phyloP scores from a whole-genome alignment of 352 stramenopile genomes.

The Pythium vanterpoolii region DNA sequence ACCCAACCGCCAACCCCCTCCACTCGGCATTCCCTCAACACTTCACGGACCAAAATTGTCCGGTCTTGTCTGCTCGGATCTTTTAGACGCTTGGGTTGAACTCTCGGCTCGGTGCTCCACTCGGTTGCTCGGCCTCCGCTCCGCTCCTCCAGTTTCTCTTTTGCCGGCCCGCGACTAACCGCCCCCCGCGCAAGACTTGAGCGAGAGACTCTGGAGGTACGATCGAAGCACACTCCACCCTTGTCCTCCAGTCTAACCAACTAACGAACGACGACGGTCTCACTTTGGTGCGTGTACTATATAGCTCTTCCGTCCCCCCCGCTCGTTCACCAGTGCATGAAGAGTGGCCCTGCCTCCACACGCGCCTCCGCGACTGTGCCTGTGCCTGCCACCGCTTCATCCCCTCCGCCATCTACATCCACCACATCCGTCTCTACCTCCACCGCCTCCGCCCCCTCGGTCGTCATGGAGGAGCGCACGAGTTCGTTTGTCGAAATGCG shows the following conservation, averaged over 20 bases:
- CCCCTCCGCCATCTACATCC: neutral
- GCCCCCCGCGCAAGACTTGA: neutral
- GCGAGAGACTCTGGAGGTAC: constrained; percentile 12
- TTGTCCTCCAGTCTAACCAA: neutral
- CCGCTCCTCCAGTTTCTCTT: constrained; percentile 7
- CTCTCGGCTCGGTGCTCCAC: neutral
- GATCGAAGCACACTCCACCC: too few relatives aligned
- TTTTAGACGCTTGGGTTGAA: neutral
- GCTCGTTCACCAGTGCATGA: constrained; percentile 3
- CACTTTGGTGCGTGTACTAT: neutral
- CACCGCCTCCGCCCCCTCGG: neutral
- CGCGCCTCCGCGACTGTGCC: neutral
- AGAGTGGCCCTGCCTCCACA: neutral
- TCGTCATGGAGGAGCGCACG: constrained; percentile 50
- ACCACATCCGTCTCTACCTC: neutral
- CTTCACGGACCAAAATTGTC: too few relatives aligned
- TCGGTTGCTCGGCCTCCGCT: neutral
- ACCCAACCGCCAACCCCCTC: neutral
- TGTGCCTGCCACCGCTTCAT: neutral
- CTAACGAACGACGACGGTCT: neutral
- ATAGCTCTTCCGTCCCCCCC: constrained; percentile 1
- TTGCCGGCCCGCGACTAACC: neutral
- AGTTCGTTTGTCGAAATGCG: constrained; percentile 53
- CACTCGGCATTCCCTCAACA: neutral
- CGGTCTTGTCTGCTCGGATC: neutral